Percentiles rank a stretch among this genome's conserved stretches.
Conservation (phyloP, 805 yeast species). For the Kazachstania bromeliacearum region DNA sequence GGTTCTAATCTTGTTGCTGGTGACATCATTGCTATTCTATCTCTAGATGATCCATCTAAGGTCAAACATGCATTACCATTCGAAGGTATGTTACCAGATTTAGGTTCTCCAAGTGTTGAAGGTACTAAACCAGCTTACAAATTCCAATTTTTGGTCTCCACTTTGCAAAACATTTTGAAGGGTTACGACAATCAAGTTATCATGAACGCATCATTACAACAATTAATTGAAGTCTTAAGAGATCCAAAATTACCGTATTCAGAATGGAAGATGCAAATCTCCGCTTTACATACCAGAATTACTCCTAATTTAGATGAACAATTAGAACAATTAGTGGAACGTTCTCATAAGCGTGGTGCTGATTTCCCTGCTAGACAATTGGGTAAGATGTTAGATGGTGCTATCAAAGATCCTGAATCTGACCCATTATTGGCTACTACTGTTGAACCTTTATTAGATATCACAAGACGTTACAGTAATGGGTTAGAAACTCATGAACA, state of each 20-base stretch:
- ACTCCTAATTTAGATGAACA: slow-evolving; percentile 67
- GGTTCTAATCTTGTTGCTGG: slow-evolving; percentile 97
- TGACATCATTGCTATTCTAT: slow-evolving; percentile 88
- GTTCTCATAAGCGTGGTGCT: slow-evolving; percentile 53
- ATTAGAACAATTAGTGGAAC: slow-evolving; percentile 55
- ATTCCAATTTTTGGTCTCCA: slow-evolving; percentile 47
- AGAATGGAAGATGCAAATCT: slow-evolving; percentile 77
- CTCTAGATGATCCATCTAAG: slow-evolving; percentile 92
- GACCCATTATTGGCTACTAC: slow-evolving; percentile 47
- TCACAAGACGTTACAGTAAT: slow-evolving; percentile 58
- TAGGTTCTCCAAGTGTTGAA: slow-evolving; percentile 71
- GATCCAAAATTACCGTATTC: slow-evolving; percentile 82
- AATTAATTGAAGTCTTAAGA: slow-evolving; percentile 61
- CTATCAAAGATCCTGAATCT: slow-evolving; percentile 38
- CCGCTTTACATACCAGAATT: slow-evolving; percentile 87
- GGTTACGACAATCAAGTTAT: slow-evolving; percentile 96
- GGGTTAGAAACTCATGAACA: slow-evolving; percentile 85
- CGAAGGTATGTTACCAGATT: slow-evolving; percentile 85
- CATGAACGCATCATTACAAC: slow-evolving; percentile 73
- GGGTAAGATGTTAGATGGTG: slow-evolving; percentile 58
- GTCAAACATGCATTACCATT: slow-evolving; percentile 94
- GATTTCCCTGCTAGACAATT: slow-evolving; percentile 92
- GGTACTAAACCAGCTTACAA: slow-evolving; percentile 81
- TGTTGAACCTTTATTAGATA: slow-evolving; percentile 62
- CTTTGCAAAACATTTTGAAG: slow-evolving; percentile 67